Percentiles rank a stretch among this genome's conserved stretches.
phyloP scores from a whole-genome alignment of 352 stramenopile genomes.

The Globisporangium nagaii region DNA sequence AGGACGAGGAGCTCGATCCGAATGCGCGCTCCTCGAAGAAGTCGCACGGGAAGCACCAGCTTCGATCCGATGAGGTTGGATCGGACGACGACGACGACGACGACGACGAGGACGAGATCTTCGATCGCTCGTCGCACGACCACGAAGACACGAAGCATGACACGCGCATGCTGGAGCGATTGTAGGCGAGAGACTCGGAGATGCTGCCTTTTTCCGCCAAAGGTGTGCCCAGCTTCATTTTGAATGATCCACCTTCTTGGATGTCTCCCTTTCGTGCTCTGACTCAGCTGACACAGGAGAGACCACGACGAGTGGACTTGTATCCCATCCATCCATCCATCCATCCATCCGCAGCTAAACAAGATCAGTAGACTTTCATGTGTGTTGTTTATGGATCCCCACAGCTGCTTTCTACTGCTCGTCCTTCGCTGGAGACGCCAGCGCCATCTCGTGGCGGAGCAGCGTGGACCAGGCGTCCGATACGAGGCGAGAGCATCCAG shows the following conservation, averaged over 20 bases:
- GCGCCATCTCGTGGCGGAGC: slow-evolving; percentile 21
- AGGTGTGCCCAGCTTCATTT: not conserved
- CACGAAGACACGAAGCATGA: slow-evolving; percentile 45
- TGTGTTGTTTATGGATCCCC: not conserved
- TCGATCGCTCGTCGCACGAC: slow-evolving; percentile 38
- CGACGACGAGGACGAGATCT: slow-evolving; percentile 73
- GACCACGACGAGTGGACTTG: not conserved
- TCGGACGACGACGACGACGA: slow-evolving; percentile 24
- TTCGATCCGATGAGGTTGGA: slow-evolving; percentile 16
- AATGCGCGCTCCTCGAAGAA: slow-evolving; percentile 12
- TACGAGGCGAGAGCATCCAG: slow-evolving; percentile 4
- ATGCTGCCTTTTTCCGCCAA: not conserved
- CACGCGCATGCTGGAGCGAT: slow-evolving; percentile 43
- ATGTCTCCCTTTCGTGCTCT: not conserved
- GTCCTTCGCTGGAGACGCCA: not conserved
- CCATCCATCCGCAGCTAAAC: too few species aligned
- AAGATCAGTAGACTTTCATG: slow-evolving; percentile 1
- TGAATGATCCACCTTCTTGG: not conserved
- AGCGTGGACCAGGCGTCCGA: slow-evolving; percentile 37
- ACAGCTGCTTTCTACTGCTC: not conserved
- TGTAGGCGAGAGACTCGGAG: slow-evolving; percentile 25
- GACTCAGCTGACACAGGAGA: not conserved
- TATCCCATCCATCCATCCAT: too few species aligned
- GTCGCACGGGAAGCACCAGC: slow-evolving; percentile 27
- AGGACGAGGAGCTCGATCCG: slow-evolving; percentile 40